Conservation (phyloP, 768 basidiomycete species). For the Mycena galericulata region DNA sequence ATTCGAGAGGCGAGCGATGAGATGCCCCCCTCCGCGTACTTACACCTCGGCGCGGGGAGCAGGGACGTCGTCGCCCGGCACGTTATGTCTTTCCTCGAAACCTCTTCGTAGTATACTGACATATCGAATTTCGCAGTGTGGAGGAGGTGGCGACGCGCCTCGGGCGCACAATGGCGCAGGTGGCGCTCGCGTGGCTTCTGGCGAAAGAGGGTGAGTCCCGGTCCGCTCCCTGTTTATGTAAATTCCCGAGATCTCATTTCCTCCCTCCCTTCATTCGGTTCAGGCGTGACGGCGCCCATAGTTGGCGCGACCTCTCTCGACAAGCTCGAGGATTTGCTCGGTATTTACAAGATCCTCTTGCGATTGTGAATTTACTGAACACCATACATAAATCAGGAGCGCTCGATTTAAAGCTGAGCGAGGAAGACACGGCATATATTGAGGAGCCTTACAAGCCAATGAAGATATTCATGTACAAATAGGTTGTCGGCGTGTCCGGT, state of each 20-base stretch:
- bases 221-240: too few relatives aligned
- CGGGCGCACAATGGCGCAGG: background rate
- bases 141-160: background rate
- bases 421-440: slow-evolving; percentile 7
- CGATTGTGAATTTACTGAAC: background rate
- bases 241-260: background rate
- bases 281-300: slow-evolving; percentile 4
- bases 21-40: background rate
- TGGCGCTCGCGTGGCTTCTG: slow-evolving; percentile 16
- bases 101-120: too few relatives aligned
- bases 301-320: slow-evolving; percentile 4
- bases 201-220: slow-evolving; percentile 4
- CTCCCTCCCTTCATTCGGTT: background rate
- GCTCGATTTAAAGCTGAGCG: slow-evolving; percentile 6
- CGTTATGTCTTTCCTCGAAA: background rate
- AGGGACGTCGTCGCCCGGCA: background rate
- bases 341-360: background rate
- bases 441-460: slow-evolving; percentile 13
- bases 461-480: too few relatives aligned
- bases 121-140: too few relatives aligned
- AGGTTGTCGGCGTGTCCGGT: too few relatives aligned
- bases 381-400: too few relatives aligned
- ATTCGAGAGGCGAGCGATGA: background rate
- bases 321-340: slow-evolving; percentile 8
- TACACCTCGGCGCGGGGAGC: background rate